phyloP scores from a whole-genome alignment of 768 basidiomycete species.

The Russula griseocarnosa region DNA sequence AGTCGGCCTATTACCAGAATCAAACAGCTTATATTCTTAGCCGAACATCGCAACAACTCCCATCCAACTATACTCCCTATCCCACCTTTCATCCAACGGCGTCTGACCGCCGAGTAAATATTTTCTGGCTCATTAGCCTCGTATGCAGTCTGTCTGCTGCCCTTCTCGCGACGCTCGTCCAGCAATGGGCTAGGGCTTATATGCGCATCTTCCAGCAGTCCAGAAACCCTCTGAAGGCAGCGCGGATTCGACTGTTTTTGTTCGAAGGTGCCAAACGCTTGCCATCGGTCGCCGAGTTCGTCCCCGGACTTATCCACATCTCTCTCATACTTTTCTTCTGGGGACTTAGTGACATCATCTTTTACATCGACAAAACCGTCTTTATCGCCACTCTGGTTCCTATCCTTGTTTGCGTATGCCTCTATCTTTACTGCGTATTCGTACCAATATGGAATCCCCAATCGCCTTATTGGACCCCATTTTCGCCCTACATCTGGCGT shows the following conservation, averaged over 20 bases:
- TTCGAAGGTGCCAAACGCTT: constrained; percentile 41
- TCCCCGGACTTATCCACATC: constrained; percentile 45
- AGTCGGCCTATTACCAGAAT: neutral
- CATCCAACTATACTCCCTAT: neutral
- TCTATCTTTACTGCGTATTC: constrained; percentile 20
- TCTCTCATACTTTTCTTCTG: constrained; percentile 36
- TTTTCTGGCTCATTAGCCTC: constrained; percentile 39
- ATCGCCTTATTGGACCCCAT: constrained; percentile 14
- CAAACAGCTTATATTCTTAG: constrained; percentile 4
- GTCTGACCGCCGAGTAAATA: constrained; percentile 40
- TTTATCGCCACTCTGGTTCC: constrained; percentile 8
- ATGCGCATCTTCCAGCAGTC: constrained; percentile 32
- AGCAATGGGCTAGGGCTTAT: constrained; percentile 48
- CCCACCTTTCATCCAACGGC: constrained; percentile 28
- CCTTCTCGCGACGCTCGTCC: constrained; percentile 45
- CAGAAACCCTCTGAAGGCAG: constrained; percentile 34
- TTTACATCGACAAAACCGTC: constrained; percentile 29
- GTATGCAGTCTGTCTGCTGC: constrained; percentile 42
- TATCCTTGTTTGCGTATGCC: neutral
- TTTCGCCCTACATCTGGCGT: constrained; percentile 1
- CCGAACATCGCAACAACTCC: constrained; percentile 10
- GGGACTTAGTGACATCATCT: constrained; percentile 44
- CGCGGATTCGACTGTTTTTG: constrained; percentile 39
- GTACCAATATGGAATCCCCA: constrained; percentile 6
- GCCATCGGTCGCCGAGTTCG: constrained; percentile 39